Evolutionary conservation across 192 early-diverging fungal genomes (phyloP), one percentile per base, ranked within the genome.

Genomic region (Backusella circina): DNA sequence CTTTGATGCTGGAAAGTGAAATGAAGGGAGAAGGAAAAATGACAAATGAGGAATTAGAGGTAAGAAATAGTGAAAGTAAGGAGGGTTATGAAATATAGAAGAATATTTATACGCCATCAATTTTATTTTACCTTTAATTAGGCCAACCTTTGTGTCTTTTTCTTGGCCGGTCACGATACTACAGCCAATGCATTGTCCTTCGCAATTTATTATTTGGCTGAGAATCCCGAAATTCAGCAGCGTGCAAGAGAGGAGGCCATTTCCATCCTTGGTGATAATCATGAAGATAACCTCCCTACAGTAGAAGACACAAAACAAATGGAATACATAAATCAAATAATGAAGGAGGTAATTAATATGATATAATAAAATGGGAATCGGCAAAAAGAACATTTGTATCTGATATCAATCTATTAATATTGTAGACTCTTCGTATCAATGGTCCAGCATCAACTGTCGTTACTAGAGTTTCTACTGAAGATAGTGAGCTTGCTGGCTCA

Each of bases 81-180:
- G 18, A 16, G 18, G 18, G 18, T 6, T n/a, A 16, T 47, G 18
- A n/a, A 47, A 0, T 47, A 47, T n/a, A 47, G 44, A 4, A 47
- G 44, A 47, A 47, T 1, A 18, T 47, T 15, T 47, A n/a, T n/a
- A 15, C n/a, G n/a, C 18, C 44, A 47, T 47, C 5, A n/a, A 47
- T 47, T 47, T 47, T 68, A 16, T 35, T 36, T 21, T 35, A 30
- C n/a, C n/a, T 21, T 74, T 18, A 39, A 3, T 37, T 39, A 75
- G 74, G 8, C 65, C 50, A 75, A 75, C 16, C 30, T 75, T 7
- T 75, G 74, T 44, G 75, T 86, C 64, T 89, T 90, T 75, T 89
- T 87, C 33, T 79, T 89, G 41, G 89, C 87, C 10, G 89, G 86
- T 47, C 83, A 87, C 39, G 87, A 89, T 66, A 89, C 86, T 39